Evolutionary conservation across 1,139 yeast genomes (phyloP).

Genomic region (Hyphopichia khmerensis): DNA sequence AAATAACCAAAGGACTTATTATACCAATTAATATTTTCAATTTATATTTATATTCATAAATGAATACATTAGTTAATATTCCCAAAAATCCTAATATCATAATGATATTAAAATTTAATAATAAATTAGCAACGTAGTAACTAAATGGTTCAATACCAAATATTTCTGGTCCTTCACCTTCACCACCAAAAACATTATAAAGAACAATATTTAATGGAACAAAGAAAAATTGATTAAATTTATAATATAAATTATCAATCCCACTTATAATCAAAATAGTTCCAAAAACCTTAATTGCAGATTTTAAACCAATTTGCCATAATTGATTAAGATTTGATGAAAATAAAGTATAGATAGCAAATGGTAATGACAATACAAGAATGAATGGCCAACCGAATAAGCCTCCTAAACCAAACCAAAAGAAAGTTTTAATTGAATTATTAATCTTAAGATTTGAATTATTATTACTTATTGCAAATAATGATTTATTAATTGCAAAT

Average conservation of each 20-base stretch:
- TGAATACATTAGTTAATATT: conserved; percentile 20
- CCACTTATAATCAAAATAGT: conserved; percentile 34
- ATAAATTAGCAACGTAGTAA: conserved; percentile 68
- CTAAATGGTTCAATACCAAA: conserved; percentile 86
- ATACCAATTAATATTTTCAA: conserved; percentile 10
- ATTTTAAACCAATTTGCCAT: conserved; percentile 14
- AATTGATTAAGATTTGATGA: conserved; percentile 8
- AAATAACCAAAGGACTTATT: conserved; percentile 47
- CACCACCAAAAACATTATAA: conserved; percentile 77
- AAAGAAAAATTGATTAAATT: conserved; percentile 42
- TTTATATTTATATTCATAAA: conserved; percentile 11
- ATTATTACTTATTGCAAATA: conserved; percentile 8
- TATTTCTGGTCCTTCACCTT: conserved; percentile 81
- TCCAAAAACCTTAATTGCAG: conserved; percentile 18
- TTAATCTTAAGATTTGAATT: conserved; percentile 1
- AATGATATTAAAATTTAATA: conserved; percentile 69
- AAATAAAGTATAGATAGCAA: conserved; percentile 36
- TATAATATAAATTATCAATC: conserved; percentile 66
- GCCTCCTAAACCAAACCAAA: conserved; percentile 64
- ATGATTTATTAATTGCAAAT: conserved; percentile 46
- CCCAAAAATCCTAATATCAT: conserved; percentile 49
- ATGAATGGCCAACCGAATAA: conserved; percentile 92
- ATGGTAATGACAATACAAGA: conserved; percentile 62
- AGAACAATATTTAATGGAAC: conserved; percentile 82
- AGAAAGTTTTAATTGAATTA: conserved; percentile 34